Base-by-base conservation (phyloP, 2,329 filamentous ascomycete species). In the Ophiostoma populinum region DNA sequence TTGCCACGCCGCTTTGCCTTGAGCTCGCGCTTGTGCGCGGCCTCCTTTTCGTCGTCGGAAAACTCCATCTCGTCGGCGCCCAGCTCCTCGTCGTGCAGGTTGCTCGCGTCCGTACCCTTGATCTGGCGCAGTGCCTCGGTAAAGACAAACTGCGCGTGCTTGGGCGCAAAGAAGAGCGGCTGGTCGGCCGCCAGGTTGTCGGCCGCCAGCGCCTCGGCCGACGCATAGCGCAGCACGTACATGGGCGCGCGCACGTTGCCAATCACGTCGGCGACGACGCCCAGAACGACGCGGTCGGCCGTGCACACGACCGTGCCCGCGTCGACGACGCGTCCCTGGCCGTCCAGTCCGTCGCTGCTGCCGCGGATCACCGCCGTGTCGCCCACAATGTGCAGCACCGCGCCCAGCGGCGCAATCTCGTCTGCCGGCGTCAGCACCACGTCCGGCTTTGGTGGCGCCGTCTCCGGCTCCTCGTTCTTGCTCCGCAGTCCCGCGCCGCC, bases 11-110 rank as follows among this genome's bases (percentile, higher is more conserved):
- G 71, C 55, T 77, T 77, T 42, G 74, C 66, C 55, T 85, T 85
- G 35, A 72, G 47, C 40, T 67, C 65, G 38, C 69, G 61, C 58
- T 79, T 92, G 51, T 83, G 73, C 46, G 85, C 81, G 7, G 79
- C 78, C 55, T 98, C 90, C 46, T 81, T 80, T 56, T 98, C 90
- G 48, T 98, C 90, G 46, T 98, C 90, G 0, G 87, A 94, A 53
- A 95, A 95, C 51, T 95, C 90, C 46, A 83, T 70, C 51, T 95
- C 87, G 24, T 92, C 81, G 21, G 80, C 77, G 12, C 60, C 74
- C 7, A 85, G 68, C 57, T 95, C 87, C 53, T 98, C 90, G 46
- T 95, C 90, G 54, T 93, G 80, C 36, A 93, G 67, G 51, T 95
- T 95, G 34, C 83, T 92, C 7, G 90, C 87, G 54, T 98, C 90